Base-by-base conservation (phyloP, 225 moss, liverwort and hornwort genomes). In the Physcomitrium patens region DNA sequence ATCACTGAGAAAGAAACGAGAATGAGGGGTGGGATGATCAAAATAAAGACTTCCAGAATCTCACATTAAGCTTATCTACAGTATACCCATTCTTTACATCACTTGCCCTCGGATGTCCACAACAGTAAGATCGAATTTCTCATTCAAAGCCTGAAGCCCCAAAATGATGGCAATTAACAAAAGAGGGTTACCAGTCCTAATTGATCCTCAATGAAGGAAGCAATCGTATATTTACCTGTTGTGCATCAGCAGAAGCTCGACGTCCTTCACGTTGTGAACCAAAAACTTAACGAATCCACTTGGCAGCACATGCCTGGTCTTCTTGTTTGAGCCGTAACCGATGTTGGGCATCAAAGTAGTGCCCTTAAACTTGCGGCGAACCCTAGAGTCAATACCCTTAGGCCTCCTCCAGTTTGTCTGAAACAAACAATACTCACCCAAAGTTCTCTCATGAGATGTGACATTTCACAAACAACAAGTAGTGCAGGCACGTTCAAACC, bases 401-500 rank as follows among this genome's bases (percentile, higher is more conserved):
- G 95, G 93, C 83, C 93, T 83, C 71, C 93, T 91, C 95, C 93
- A 95, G 88, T 89, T 95, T 10, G 87, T 86, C 92, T 92, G 84
- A 9, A 8, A 65, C n/a, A 66, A n/a, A 13, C 17, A 47, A 37
- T 47, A 27, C 61, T 69, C 41, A 55, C 14, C 31, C 20, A 60
- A 18, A 26, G 41, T 52, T 18, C 31, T 12, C 1, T 50, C 71
- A 49, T 67, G 58, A 18, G 64, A 5, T 22, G 9, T n/a, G 14
- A 42, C 42, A 50, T 3, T 10, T 9, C 14, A 37, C 31, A 4
- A 37, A 37, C 31, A 37, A 37, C 31, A 1, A 37, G 31, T 10
- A 3, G 11, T 49, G 15, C 12, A 2, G 23, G 11, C n/a, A 19
- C 60, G 1, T 22, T 70, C 44, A 8, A 12, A 58, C 17, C 0